phyloP scores from a whole-genome alignment of 495 filamentous ascomycete species.

The Aspergillus bertholletiae region DNA sequence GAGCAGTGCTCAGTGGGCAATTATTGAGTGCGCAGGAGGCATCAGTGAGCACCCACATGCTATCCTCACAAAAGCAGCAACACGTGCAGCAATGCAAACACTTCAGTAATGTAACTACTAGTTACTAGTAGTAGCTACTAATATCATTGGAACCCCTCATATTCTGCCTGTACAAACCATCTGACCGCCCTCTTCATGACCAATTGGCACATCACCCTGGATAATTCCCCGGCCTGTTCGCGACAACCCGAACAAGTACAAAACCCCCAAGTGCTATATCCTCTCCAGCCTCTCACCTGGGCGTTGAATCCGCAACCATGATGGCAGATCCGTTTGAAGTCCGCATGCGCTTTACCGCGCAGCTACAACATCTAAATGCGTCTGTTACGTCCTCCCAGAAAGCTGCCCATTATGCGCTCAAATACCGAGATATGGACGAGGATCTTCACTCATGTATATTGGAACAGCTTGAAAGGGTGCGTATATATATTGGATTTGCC shows the following conservation, averaged over 20 bases:
- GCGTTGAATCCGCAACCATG: slow-evolving; percentile 16
- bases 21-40: too few relatives aligned
- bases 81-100: too few relatives aligned
- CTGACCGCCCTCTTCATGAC: slow-evolving; percentile 8
- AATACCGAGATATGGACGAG: slow-evolving; percentile 88
- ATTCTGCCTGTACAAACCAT: slow-evolving; percentile 15
- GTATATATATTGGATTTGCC: slow-evolving; percentile 12
- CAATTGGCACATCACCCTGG: background rate
- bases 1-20: too few relatives aligned
- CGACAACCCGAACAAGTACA: background rate
- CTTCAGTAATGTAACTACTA: too few relatives aligned
- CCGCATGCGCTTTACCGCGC: slow-evolving; percentile 90
- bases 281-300: background rate
- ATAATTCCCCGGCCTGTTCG: background rate
- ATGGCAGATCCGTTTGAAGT: slow-evolving; percentile 98
- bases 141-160: too few relatives aligned
- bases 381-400: slow-evolving; percentile 84
- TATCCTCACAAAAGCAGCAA: too few relatives aligned
- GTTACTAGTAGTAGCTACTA: too few relatives aligned
- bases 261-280: background rate
- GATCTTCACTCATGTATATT: slow-evolving; percentile 96
- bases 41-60: too few relatives aligned
- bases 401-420: slow-evolving; percentile 91
- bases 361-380: slow-evolving; percentile 84
- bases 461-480: slow-evolving; percentile 84